Conservation (phyloP, 148 eudicot species). For the Linanthus parryae region DNA sequence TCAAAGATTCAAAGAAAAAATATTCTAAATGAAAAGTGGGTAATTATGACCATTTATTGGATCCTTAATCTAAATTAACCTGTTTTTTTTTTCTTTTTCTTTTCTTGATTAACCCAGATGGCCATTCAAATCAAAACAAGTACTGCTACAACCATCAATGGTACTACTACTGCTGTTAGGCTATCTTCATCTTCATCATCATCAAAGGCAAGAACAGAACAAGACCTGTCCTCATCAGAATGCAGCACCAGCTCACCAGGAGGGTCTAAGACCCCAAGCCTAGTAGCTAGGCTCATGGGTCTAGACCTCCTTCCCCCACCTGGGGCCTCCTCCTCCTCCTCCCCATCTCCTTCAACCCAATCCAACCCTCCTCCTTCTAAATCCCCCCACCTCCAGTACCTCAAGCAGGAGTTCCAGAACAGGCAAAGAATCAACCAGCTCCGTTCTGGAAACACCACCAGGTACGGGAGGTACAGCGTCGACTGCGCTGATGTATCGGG, state of each 20-base stretch:
- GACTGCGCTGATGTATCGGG: no score
- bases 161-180: no score
- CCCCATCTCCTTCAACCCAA: neutral
- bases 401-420: no score
- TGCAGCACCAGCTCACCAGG: conserved; percentile 5
- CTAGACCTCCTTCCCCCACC: conserved; percentile 7
- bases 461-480: neutral
- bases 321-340: conserved; percentile 5
- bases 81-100: neutral
- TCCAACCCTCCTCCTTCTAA: neutral
- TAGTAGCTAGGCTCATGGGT: conserved; percentile 11
- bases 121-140: conserved; percentile 11
- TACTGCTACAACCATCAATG: neutral
- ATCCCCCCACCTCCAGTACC: no score
- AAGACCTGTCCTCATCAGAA: conserved; percentile 2
- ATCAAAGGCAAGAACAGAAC: no score
- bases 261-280: conserved; percentile 6
- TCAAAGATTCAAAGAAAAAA: no score
- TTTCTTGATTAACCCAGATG: neutral
- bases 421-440: no score
- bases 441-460: neutral
- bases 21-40: no score
- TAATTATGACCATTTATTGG: no score
- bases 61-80: no score
- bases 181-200: no score